Conservation (phyloP, 2,329 filamentous ascomycete species). For the Fusarium sp. region DNA sequence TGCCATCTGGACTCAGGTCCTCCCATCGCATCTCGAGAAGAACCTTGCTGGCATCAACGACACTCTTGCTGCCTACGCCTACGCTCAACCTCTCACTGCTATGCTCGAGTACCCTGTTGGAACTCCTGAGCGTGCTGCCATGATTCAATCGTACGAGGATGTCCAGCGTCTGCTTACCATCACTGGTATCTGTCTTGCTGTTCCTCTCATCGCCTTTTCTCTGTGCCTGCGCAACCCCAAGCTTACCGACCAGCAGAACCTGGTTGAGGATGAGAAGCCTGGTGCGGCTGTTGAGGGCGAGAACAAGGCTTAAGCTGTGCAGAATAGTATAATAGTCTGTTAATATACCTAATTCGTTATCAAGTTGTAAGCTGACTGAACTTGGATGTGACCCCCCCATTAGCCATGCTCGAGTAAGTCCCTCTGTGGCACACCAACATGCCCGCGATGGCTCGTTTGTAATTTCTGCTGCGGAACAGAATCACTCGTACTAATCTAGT, state of each 20-base stretch:
- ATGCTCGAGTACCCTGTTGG: conserved; percentile 54
- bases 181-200: conserved; percentile 61
- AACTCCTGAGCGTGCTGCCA: conserved; percentile 56
- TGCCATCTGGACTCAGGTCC: conserved; percentile 71
- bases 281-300: conserved; percentile 17
- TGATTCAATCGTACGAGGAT: conserved; percentile 60
- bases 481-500: too few relatives aligned
- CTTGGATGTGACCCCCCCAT: background rate
- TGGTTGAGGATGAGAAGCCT: conserved; percentile 51
- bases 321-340: conserved; percentile 13
- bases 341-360: conserved; percentile 17
- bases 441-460: background rate
- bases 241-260: conserved; percentile 59
- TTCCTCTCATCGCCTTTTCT: conserved; percentile 61
- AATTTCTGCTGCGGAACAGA: background rate
- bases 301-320: background rate
- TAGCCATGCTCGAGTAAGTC: too few relatives aligned
- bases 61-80: conserved; percentile 52
- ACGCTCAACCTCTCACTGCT: conserved; percentile 53
- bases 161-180: conserved; percentile 62
- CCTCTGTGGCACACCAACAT: background rate
- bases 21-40: conserved; percentile 59
- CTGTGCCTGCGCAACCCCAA: conserved; percentile 58
- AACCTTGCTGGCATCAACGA: conserved; percentile 53
- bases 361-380: background rate